Conservation (phyloP, 805 yeast genomes). For the Saturnispora halmiae region DNA sequence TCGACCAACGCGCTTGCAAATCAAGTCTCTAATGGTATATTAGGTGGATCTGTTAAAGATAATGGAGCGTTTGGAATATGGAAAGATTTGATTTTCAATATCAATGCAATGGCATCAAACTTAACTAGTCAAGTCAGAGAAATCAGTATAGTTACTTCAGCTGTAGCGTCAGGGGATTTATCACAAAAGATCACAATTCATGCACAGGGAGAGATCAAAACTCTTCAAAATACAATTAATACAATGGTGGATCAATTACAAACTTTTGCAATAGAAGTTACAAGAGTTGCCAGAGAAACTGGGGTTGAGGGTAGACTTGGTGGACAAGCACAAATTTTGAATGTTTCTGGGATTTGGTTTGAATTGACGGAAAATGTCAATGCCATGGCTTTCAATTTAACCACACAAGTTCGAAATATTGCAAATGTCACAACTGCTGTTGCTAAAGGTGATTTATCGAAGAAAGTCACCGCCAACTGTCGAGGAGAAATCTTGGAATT, state of each 20-base stretch:
- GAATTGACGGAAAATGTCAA: constrained; percentile 80
- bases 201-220: constrained; percentile 85
- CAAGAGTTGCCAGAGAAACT: constrained; percentile 80
- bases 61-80: constrained; percentile 84
- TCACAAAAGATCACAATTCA: constrained; percentile 79
- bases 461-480: constrained; percentile 80
- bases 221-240: constrained; percentile 77
- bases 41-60: constrained; percentile 82
- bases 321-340: constrained; percentile 75
- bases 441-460: constrained; percentile 72
- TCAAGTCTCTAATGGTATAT: constrained; percentile 82
- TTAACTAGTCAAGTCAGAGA: constrained; percentile 82
- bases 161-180: constrained; percentile 81
- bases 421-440: constrained; percentile 86
- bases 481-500: constrained; percentile 72
- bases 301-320: constrained; percentile 86
- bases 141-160: constrained; percentile 82
- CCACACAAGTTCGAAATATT: constrained; percentile 81
- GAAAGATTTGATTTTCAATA: constrained; percentile 76
- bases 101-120: constrained; percentile 81
- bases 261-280: constrained; percentile 77
- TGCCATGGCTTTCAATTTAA: constrained; percentile 82
- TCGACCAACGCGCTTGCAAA: constrained; percentile 83
- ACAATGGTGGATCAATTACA: constrained; percentile 83
- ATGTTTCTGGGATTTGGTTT: constrained; percentile 82